Base-by-base conservation (phyloP, 495 filamentous ascomycete species). In the Usnea hakonensis region DNA sequence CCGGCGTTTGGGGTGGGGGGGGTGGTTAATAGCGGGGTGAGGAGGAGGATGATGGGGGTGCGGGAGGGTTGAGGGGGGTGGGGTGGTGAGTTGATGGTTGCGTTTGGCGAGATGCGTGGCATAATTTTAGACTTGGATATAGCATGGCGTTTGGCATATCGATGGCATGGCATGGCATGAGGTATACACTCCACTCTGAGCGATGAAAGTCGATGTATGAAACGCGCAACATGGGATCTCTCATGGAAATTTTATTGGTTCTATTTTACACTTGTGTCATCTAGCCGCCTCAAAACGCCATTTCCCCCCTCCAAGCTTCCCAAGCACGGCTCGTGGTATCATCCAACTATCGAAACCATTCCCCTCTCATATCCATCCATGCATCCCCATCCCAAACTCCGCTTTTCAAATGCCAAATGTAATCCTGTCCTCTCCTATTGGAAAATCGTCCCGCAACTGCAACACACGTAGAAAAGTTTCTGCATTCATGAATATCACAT, bases 401-500 rank as follows among this genome's bases (percentile, higher is more conserved):
- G 5, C 14, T 5, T n/a, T n/a, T n/a, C 9, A 4, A 36, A 17
- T 16, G 40, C 19, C 36, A 46, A 38, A 41, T 26, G 30, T 11
- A 16, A 19, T 28, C 14, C 28, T n/a, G 11, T 7, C 17, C 21
- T 55, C 38, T n/a, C 56, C 62, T 61, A 73, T 62, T 58, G 66
- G 61, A 64, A 74, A 61, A 73, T 76, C 67, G 72, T 86, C 67
- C 90, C 90, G 73, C 94, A 98, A 28, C 83, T 81, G 78, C 89
- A 93, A 78, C 94, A 98, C 48, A 97, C 94, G 72, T 91, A 96
- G 75, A 96, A 98, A 16, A 98, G 83, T 91, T 92, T 96, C 92
- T 97, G 64, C 44, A 60, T 38, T 62, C 41, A 17, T n/a, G n/a
- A n/a, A n/a, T n/a, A n/a, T n/a, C 13, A 28, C 11, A 37, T 3